phyloP scores from a whole-genome alignment of 2,329 filamentous ascomycete species.

The Talaromyces sp. region DNA sequence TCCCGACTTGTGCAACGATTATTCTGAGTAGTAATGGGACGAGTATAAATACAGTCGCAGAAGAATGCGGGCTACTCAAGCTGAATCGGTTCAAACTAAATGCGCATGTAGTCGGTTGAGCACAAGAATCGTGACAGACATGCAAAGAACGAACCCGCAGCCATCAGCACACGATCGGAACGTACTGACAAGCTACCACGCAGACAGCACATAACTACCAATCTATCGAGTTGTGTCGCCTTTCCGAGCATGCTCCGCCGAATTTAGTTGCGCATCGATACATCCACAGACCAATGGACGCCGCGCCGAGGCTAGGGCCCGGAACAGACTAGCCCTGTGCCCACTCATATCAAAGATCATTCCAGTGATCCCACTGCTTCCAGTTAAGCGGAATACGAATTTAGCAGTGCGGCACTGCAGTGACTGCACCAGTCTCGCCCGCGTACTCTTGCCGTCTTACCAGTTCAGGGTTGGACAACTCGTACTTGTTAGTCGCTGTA shows the following conservation, averaged over 20 bases:
- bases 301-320: constrained; percentile 2
- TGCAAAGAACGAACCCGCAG: not conserved
- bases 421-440: not conserved
- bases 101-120: not conserved
- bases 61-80: not conserved
- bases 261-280: not conserved
- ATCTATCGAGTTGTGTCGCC: not conserved
- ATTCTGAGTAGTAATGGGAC: not conserved
- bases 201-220: not conserved
- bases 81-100: not conserved
- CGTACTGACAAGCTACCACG: not conserved
- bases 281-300: not conserved
- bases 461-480: not conserved
- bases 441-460: not conserved
- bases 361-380: too few species aligned
- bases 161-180: not conserved
- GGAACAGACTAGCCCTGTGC: not conserved
- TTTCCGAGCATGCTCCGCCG: not conserved
- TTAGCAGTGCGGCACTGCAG: not conserved
- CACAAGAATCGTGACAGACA: not conserved
- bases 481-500: not conserved
- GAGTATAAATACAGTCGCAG: not conserved
- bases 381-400: not conserved
- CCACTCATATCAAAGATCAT: constrained; percentile 1
- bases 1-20: not conserved